phyloP scores from a whole-genome alignment of 495 filamentous ascomycete species.

The Glonium stellatum region DNA sequence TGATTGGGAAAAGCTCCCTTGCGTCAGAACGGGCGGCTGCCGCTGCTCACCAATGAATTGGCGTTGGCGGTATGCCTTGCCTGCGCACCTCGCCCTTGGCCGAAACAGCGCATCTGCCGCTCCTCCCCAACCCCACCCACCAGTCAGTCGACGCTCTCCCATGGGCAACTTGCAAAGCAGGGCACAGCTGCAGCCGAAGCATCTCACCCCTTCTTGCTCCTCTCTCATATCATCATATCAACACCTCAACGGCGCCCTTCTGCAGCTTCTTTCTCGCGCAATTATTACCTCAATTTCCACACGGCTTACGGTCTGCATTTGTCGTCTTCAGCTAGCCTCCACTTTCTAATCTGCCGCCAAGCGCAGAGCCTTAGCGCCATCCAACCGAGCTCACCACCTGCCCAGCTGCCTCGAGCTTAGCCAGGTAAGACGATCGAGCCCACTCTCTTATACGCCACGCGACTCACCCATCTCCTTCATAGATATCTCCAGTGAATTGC shows the following conservation, averaged over 20 bases:
- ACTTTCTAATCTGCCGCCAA: neutral
- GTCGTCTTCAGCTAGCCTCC: neutral
- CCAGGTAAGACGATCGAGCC: neutral
- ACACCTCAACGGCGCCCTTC: neutral
- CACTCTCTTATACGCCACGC: neutral
- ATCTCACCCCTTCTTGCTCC: neutral
- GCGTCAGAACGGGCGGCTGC: neutral
- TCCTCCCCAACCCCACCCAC: neutral
- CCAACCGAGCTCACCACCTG: neutral
- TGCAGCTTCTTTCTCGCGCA: neutral
- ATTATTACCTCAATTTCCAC: neutral
- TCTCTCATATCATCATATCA: neutral
- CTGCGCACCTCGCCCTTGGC: neutral
- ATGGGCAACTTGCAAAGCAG: too few species aligned
- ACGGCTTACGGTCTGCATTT: neutral
- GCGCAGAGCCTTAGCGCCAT: neutral
- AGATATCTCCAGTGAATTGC: neutral
- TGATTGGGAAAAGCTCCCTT: neutral
- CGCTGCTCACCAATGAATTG: neutral
- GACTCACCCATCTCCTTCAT: neutral
- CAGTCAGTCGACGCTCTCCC: too few species aligned
- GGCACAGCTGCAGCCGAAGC: neutral
- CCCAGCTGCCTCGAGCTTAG: neutral
- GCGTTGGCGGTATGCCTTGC: neutral
- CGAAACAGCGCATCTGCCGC: neutral